Base-by-base conservation (phyloP, 768 basidiomycete genomes). In the Panaeolus papilionaceus region DNA sequence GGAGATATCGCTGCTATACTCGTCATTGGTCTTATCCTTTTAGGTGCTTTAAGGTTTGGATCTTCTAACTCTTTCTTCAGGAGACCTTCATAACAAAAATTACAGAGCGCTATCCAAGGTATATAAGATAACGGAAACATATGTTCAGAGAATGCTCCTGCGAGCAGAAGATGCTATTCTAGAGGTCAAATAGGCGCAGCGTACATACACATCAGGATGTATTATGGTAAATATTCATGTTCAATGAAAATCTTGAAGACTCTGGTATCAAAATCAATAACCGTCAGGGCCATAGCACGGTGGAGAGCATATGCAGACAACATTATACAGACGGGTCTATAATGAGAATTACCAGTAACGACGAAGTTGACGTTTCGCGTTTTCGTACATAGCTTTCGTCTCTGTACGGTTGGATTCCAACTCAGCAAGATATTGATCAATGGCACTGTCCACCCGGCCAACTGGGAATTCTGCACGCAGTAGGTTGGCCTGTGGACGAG, bases 111-210 rank as follows among this genome's bases (percentile, higher is more conserved):
- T 94, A 38, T 86, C 84, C 73, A 85, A 90, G 69, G 89, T 94
- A 2, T 94, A 93, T 75, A 77, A 81, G 65, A 73, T 89, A 38
- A 93, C 91, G 1, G 83, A 91, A 73, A 80, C 74, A 40, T 72
- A 85, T 38, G 85, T 90, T 1, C 88, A 89, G 72, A 83, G 87
- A 26, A 64, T 91, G 23, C 80, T 94, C 39, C 80, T 88, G 9
- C 86, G 90, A 38, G 92, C 92, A 4, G 93, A 94, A 74, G 90
- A 93, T 75, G 90, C 88, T 2, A 94, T 94, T 67, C 79, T 94
- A 40, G 93, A 94, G 77, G 93, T 94, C 64, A 84, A 83, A 69
- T 87, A 81, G 26, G 18, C 20, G 38, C 49, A 40, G 47, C 40
- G 37, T 67, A 61, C 38, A 44, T 39, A 40, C 45, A 23, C 64